Evolutionary conservation across 2,329 filamentous ascomycete species (phyloP), one percentile per base, ranked within the genome.

Genomic region (Plectosphaerella sp.): DNA sequence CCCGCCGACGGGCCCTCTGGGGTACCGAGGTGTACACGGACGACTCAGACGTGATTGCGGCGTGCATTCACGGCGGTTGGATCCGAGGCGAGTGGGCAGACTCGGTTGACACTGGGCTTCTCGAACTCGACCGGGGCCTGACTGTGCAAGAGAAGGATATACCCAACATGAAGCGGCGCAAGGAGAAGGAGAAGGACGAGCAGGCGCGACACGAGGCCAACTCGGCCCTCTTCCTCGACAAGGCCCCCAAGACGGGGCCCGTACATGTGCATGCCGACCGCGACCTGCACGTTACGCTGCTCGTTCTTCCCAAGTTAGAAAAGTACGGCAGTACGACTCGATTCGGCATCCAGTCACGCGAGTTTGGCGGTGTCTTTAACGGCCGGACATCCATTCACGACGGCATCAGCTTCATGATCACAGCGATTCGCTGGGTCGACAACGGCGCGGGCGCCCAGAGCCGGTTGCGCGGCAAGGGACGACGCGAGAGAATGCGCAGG

Each of bases 1-100:
- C 91, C 11, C 74, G 83, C 8, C 82, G 90, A 35, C 82, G 88
- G 18, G 89, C 89, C 8, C 68, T 99, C 0, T 99, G 93, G 92
- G 94, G 94, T 1, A 94, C 91, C 0, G 92, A 95, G 37, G 81
- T 99, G 7, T 97, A 97, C 65, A 96, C 91, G 0, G 94, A 99
- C 61, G 94, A 99, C 68, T 96, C 91, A 0, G 94, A 99, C 64
- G 84, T 94, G 1, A 80, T 99, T 22, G 93, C 91, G 0, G 92
- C 93, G 2, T 93, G 92, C 54, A 93, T 99, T 45, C 94, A 99
- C 67, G 86, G 86, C 2, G 94, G 94, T 4, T 97, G 91, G 85
- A 88, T 99, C 59, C 85, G 87, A 42, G 93, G 93, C 35, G 90
- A 92, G 61, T 96, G 92, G 88, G 77, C 84, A 5, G 84, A 91